These are phyloP conservation scores for Paraconiothyrium sp. DNA, from an alignment of 2,329 filamentous ascomycete genomes.

Conservation along the genomic window DNA sequence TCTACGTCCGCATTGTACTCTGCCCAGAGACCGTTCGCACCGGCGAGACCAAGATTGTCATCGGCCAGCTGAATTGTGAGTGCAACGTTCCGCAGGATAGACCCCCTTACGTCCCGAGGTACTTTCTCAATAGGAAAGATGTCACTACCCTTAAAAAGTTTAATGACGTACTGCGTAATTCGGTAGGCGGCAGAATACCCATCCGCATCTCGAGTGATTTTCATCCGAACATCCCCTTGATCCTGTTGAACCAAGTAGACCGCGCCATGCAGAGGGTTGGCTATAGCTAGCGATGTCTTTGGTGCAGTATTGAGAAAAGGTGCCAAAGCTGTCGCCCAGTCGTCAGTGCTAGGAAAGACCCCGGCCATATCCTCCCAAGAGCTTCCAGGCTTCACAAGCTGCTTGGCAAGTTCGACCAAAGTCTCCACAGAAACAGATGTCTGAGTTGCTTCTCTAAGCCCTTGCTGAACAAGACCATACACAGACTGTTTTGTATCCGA, in stretches of 20 bases:
- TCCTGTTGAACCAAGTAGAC: constrained; percentile 67
- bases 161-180: constrained; percentile 75
- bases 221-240: constrained; percentile 24
- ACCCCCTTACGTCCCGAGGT: constrained; percentile 28
- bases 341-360: constrained; percentile 70
- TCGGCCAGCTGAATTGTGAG: constrained; percentile 66
- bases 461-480: constrained; percentile 63
- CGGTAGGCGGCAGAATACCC: constrained; percentile 78
- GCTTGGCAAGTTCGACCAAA: constrained; percentile 63
- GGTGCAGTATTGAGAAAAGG: constrained; percentile 64
- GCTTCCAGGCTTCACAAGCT: constrained; percentile 52
- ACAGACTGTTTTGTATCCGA: constrained; percentile 55
- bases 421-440: constrained; percentile 62
- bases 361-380: constrained; percentile 43
- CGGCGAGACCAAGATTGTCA: constrained; percentile 67
- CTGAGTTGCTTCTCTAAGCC: constrained; percentile 56
- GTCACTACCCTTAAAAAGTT: constrained; percentile 62
- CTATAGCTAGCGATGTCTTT: constrained; percentile 75
- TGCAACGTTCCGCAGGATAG: constrained; percentile 60
- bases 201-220: constrained; percentile 68
- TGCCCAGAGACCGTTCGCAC: constrained; percentile 64
- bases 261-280: constrained; percentile 75
- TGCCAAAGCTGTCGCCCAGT: constrained; percentile 73
- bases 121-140: constrained; percentile 46
- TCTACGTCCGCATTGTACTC: constrained; percentile 59